A percentile compares a stretch with the other conserved stretches of the same genome.
Conservation (phyloP, 1,139 yeast species). For the Pichia terricola region DNA sequence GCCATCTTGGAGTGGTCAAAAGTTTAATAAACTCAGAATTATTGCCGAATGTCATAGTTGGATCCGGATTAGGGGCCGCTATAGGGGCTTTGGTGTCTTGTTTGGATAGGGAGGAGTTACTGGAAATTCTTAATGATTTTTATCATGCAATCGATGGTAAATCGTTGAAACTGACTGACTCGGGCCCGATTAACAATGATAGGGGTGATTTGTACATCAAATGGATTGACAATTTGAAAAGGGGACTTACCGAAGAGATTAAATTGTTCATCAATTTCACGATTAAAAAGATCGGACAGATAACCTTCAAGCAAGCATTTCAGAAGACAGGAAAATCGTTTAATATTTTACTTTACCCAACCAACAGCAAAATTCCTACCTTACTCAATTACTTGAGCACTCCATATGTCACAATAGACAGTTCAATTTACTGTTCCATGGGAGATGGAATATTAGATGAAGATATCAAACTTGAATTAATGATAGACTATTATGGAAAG, state of each 20-base stretch:
- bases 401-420: slow-evolving; percentile 86
- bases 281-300: slow-evolving; percentile 63
- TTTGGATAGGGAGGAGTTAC: slow-evolving; percentile 40
- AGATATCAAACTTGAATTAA: slow-evolving; percentile 30
- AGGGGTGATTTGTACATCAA: slow-evolving; percentile 3
- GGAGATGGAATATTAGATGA: slow-evolving; percentile 51
- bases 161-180: neutral
- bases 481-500: slow-evolving; percentile 60
- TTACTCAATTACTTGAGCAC: slow-evolving; percentile 84
- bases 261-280: slow-evolving; percentile 72
- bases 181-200: neutral
- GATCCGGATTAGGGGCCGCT: slow-evolving; percentile 90
- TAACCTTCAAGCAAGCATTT: slow-evolving; percentile 91
- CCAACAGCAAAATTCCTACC: slow-evolving; percentile 64
- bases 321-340: slow-evolving; percentile 73
- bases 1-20: slow-evolving; percentile 87
- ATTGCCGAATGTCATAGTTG: slow-evolving; percentile 81
- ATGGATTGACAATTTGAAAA: slow-evolving; percentile 26
- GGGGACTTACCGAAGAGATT: slow-evolving; percentile 82
- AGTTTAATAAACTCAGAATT: slow-evolving; percentile 66
- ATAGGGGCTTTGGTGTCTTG: slow-evolving; percentile 82
- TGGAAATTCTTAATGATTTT: slow-evolving; percentile 7
- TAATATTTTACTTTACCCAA: slow-evolving; percentile 84
- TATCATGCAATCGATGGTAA: slow-evolving; percentile 34
- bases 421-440: slow-evolving; percentile 64